Conservation (phyloP, 106 monocot species). For the Hemerocallis citrina region DNA sequence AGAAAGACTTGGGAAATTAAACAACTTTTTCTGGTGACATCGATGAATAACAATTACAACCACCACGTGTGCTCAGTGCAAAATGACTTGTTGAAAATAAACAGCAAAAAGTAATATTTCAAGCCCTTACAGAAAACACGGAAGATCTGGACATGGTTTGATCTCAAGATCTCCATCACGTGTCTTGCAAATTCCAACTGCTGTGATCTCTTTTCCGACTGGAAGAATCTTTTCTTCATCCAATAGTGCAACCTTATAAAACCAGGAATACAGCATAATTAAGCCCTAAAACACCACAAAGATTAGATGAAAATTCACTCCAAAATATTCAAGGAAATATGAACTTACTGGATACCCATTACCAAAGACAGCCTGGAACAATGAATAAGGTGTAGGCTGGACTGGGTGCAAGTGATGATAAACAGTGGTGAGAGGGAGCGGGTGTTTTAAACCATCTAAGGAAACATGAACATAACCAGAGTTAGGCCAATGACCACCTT, state of each 20-base stretch:
- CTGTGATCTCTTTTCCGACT: conserved; percentile 81
- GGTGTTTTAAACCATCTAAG: conserved; percentile 63
- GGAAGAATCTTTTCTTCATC: conserved; percentile 97
- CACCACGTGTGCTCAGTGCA: neutral
- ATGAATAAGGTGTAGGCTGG: conserved; percentile 47
- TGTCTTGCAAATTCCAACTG: conserved; percentile 59
- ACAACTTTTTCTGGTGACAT: neutral
- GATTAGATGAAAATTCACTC: neutral
- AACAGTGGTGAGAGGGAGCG: conserved; percentile 75
- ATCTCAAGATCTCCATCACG: conserved; percentile 57
- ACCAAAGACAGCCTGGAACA: conserved; percentile 73
- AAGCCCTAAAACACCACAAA: neutral
- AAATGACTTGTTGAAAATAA: neutral
- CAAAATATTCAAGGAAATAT: neutral
- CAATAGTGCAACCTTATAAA: conserved; percentile 67
- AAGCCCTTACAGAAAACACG: conserved; percentile 75
- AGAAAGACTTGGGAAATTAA: neutral
- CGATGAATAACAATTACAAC: neutral
- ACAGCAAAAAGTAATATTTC: neutral
- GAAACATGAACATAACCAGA: conserved; percentile 43
- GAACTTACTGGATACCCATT: conserved; percentile 78
- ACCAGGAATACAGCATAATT: neutral
- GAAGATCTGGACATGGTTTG: conserved; percentile 62
- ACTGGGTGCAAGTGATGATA: conserved; percentile 77
- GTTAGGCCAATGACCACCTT: conserved; percentile 21